Percentiles rank a stretch among this genome's conserved stretches.
These are phyloP conservation scores for Panicum hallii DNA, from an alignment of 202 grass and related monocot genomes.

Conservation along the genomic window DNA sequence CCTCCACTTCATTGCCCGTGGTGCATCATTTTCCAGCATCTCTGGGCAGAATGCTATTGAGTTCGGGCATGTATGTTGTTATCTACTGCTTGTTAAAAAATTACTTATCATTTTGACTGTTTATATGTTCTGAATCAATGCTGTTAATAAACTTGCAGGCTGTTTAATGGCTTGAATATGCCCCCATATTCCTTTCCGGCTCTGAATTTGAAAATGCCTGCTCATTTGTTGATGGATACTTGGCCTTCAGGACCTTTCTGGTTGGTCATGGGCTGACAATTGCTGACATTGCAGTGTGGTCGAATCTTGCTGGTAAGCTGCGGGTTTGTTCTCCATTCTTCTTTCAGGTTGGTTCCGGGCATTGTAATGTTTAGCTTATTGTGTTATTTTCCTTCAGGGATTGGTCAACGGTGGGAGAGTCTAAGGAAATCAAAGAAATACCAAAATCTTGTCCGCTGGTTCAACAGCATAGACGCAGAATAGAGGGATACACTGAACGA, in stretches of 20 bases:
- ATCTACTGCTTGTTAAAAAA: background rate
- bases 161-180: conserved; percentile 76
- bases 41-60: conserved; percentile 57
- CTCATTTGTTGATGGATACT: conserved; percentile 56
- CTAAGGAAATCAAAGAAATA: conserved; percentile 79
- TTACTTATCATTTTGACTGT: background rate
- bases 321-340: conserved; percentile 3
- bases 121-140: conserved; percentile 20
- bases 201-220: conserved; percentile 77
- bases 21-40: conserved; percentile 56
- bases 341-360: background rate
- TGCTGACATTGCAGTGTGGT: conserved; percentile 76
- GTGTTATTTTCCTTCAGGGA: conserved; percentile 43
- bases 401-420: conserved; percentile 88
- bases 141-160: conserved; percentile 48
- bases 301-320: conserved; percentile 64
- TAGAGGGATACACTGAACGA: conserved; percentile 54
- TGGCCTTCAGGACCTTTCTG: conserved; percentile 62
- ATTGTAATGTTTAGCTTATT: background rate
- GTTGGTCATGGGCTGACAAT: conserved; percentile 68
- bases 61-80: conserved; percentile 61
- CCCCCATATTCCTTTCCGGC: conserved; percentile 64
- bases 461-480: conserved; percentile 62
- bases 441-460: conserved; percentile 80
- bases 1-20: conserved; percentile 56